phyloP scores from a whole-genome alignment of 2,329 filamentous ascomycete genomes.

The Fusarium sp. region DNA sequence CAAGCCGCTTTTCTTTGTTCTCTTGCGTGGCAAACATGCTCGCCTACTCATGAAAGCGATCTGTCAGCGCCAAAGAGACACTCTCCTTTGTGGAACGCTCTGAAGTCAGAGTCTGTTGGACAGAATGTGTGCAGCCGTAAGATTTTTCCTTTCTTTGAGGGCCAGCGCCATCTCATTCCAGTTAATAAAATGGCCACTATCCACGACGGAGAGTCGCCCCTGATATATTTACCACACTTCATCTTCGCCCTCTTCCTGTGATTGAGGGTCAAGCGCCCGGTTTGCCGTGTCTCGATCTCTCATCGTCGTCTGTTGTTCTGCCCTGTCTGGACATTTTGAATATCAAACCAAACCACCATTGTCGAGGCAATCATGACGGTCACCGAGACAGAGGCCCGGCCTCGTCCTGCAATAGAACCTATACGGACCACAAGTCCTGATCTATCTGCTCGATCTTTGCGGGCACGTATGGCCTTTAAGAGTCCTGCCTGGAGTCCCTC shows the following conservation, averaged over 20 bases:
- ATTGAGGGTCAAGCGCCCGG: background rate
- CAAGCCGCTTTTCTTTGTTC: conserved; percentile 49
- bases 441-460: conserved; percentile 25
- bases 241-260: background rate
- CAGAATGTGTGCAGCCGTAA: conserved; percentile 17
- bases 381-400: conserved; percentile 31
- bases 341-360: conserved; percentile 14
- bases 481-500: conserved; percentile 43
- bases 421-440: conserved; percentile 42
- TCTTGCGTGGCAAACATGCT: conserved; percentile 44
- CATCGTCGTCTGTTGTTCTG: background rate
- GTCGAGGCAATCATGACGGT: conserved; percentile 33
- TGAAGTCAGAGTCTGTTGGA: conserved; percentile 31
- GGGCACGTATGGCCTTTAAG: conserved; percentile 35
- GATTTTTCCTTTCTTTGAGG: conserved; percentile 34
- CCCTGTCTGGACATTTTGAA: background rate
- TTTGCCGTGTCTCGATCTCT: background rate
- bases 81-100: conserved; percentile 29
- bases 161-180: conserved; percentile 43
- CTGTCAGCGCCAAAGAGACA: conserved; percentile 24
- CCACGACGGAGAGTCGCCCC: conserved; percentile 1
- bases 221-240: conserved; percentile 9
- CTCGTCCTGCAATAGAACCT: conserved; percentile 42
- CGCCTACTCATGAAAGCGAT: conserved; percentile 30
- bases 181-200: conserved; percentile 28